A percentile compares a stretch with the other conserved stretches of the same genome.
Evolutionary conservation across 176 grass and related monocot genomes (phyloP).

Genomic region (Panicum miliaceum): DNA sequence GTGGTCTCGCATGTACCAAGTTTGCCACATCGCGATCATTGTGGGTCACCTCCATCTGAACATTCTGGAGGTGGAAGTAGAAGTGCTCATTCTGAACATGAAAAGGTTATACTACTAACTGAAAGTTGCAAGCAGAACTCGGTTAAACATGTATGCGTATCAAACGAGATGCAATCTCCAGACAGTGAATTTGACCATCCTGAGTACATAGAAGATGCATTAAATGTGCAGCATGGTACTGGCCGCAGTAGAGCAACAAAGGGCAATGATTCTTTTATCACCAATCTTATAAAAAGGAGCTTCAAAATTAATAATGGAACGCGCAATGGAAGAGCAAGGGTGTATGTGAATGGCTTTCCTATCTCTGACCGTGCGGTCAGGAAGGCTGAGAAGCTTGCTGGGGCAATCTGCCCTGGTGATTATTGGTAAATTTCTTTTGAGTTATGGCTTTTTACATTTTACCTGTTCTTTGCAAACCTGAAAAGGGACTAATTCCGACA

Average conservation of each 20-base stretch:
- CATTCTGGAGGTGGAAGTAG: conserved; percentile 68
- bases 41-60: conserved; percentile 55
- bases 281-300: conserved; percentile 88
- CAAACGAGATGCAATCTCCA: conserved; percentile 66
- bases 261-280: conserved; percentile 70
- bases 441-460: conserved; percentile 33
- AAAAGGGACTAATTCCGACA: not conserved
- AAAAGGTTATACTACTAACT: conserved; percentile 63
- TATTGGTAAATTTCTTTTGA: conserved; percentile 66
- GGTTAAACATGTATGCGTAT: conserved; percentile 69
- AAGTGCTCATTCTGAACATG: conserved; percentile 77
- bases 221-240: conserved; percentile 46
- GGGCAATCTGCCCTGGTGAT: conserved; percentile 75
- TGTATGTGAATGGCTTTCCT: conserved; percentile 84
- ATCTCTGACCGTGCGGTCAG: conserved; percentile 67
- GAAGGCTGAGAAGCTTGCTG: conserved; percentile 88
- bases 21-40: conserved; percentile 58
- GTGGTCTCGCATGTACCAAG: conserved; percentile 57
- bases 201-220: conserved; percentile 51
- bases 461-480: conserved; percentile 29
- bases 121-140: conserved; percentile 78
- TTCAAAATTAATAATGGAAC: conserved; percentile 67
- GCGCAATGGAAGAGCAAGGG: conserved; percentile 50
- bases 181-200: conserved; percentile 55
- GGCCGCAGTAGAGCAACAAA: conserved; percentile 48